Evolutionary conservation across 2,329 filamentous ascomycete species (phyloP).

Genomic region (Monilinia vaccinii-corymbosi): DNA sequence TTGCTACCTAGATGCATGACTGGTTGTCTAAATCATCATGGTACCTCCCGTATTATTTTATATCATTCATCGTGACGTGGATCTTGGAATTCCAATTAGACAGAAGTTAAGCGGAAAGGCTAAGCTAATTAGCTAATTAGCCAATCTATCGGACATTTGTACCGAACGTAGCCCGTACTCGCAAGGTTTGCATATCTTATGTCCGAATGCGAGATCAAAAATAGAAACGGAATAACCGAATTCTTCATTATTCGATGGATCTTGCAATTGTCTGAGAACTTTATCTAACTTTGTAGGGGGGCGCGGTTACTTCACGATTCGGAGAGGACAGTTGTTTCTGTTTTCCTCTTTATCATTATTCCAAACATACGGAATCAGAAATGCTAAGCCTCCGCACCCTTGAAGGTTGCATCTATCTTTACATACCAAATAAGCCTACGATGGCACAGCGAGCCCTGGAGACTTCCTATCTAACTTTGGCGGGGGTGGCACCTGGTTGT

Average conservation of each 20-base stretch:
- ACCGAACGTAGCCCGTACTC: not conserved
- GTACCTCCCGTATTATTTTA: not conserved
- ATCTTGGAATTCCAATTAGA: not conserved
- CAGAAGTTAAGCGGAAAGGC: not conserved
- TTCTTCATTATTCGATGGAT: not conserved
- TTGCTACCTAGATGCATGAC: not conserved
- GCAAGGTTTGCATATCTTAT: not conserved
- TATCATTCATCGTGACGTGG: not conserved
- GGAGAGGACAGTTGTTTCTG: not conserved
- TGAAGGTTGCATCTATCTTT: constrained; percentile 8
- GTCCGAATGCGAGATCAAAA: constrained; percentile 2
- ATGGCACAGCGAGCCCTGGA: constrained; percentile 8
- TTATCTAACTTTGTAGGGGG: constrained; percentile 1
- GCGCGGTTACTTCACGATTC: too few species aligned
- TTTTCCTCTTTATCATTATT: too few species aligned
- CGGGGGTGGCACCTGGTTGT: not conserved
- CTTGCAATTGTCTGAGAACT: not conserved
- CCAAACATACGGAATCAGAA: not conserved
- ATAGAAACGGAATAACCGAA: not conserved
- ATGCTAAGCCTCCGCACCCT: constrained; percentile 6
- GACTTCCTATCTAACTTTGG: constrained; percentile 7
- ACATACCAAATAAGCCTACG: constrained; percentile 1
- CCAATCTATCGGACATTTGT: not conserved
- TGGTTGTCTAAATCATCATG: not conserved
- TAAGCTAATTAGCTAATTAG: too few species aligned